Percentiles rank a stretch among this genome's conserved stretches.
phyloP scores from a whole-genome alignment of 331 rosid species.

The Malus hybrid region DNA sequence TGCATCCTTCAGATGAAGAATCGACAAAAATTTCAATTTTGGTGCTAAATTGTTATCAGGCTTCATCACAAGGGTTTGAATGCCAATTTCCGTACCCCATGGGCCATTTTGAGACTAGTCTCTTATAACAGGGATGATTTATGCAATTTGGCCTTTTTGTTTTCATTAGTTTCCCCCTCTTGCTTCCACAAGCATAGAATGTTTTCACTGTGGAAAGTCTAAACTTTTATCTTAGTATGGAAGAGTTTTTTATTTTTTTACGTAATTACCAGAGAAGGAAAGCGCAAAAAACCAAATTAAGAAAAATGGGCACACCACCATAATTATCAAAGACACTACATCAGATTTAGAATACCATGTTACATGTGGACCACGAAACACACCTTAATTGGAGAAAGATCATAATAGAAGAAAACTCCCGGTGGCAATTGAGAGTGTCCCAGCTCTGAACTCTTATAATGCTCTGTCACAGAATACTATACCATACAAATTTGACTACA shows the following conservation, averaged over 20 bases:
- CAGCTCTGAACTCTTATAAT: conserved; percentile 62
- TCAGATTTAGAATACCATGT: background rate
- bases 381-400: conserved; percentile 90
- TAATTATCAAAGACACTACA: background rate
- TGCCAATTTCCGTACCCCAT: background rate
- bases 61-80: background rate
- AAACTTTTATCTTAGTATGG: background rate
- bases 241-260: background rate
- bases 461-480: conserved; percentile 94
- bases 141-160: background rate
- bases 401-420: conserved; percentile 77
- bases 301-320: background rate
- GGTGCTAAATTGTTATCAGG: background rate
- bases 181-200: background rate
- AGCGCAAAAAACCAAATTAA: background rate
- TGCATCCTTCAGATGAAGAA: background rate
- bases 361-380: background rate
- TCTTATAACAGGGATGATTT: background rate
- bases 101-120: background rate
- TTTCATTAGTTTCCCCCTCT: background rate
- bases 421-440: conserved; percentile 40
- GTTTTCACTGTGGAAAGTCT: background rate
- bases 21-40: background rate
- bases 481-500: conserved; percentile 19
- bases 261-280: background rate